Evolutionary conservation across 805 yeast genomes (phyloP).

Genomic region (Hanseniaspora mollemarum): DNA sequence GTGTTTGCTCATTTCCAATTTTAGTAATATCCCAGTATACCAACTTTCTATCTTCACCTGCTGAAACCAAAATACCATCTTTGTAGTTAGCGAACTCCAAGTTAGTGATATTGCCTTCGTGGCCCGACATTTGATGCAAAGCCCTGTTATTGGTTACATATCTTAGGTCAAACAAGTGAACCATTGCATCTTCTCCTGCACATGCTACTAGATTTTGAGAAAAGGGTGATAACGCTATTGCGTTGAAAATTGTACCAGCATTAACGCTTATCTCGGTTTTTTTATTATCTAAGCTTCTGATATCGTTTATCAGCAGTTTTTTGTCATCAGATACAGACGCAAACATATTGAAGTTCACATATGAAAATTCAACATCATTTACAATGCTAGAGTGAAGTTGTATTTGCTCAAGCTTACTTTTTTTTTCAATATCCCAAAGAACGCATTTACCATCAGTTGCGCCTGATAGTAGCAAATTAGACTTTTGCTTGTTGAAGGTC

Average conservation of each 20-base stretch:
- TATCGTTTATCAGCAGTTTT: constrained; percentile 43
- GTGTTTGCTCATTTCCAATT: constrained; percentile 75
- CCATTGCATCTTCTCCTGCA: constrained; percentile 58
- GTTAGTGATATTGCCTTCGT: constrained; percentile 57
- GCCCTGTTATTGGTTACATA: constrained; percentile 31
- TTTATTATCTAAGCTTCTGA: constrained; percentile 30
- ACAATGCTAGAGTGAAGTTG: constrained; percentile 46
- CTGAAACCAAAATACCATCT: constrained; percentile 69
- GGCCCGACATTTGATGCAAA: constrained; percentile 71
- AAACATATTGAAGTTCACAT: constrained; percentile 38
- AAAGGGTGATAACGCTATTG: constrained; percentile 54
- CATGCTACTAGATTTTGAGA: constrained; percentile 51
- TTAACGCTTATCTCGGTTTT: constrained; percentile 21
- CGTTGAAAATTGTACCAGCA: constrained; percentile 39
- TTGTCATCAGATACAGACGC: constrained; percentile 71
- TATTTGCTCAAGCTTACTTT: constrained; percentile 22
- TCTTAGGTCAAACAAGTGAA: constrained; percentile 55
- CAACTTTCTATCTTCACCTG: constrained; percentile 65
- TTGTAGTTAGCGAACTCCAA: constrained; percentile 67
- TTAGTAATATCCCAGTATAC: constrained; percentile 69
- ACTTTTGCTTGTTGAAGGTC: constrained; percentile 44
- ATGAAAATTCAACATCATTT: constrained; percentile 68
- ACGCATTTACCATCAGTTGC: constrained; percentile 59
- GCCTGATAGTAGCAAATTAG: constrained; percentile 45
- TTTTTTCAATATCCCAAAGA: constrained; percentile 41